phyloP scores from a whole-genome alignment of 164 flowering plant species.

The Litsea cubeba region DNA sequence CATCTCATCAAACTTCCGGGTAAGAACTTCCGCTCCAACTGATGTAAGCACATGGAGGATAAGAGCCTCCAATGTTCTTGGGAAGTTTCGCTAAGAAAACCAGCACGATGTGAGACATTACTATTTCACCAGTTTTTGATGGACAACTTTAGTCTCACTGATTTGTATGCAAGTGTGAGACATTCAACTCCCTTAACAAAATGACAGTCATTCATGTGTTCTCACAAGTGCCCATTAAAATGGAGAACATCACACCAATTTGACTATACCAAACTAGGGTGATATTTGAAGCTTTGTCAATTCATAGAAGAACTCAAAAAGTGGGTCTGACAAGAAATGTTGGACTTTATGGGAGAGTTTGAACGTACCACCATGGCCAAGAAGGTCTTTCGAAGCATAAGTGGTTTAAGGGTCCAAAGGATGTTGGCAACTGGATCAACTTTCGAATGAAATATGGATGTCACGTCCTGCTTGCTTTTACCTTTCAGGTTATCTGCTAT shows the following conservation, averaged over 20 bases:
- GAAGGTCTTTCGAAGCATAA: conserved; percentile 47
- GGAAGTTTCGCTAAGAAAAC: conserved; percentile 68
- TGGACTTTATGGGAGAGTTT: background rate
- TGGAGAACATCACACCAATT: background rate
- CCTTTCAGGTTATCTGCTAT: conserved; percentile 18
- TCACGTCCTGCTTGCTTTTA: conserved; percentile 19
- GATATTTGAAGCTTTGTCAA: too few relatives aligned
- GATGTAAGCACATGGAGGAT: conserved; percentile 86
- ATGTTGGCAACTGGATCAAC: conserved; percentile 76
- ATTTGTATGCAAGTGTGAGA: background rate
- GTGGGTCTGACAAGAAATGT: background rate
- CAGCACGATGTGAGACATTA: background rate
- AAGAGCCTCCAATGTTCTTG: conserved; percentile 86
- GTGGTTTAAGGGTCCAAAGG: conserved; percentile 56
- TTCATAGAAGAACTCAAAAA: too few relatives aligned
- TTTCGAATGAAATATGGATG: conserved; percentile 29
- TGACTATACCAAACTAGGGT: too few relatives aligned
- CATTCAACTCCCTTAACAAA: background rate
- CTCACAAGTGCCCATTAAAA: background rate
- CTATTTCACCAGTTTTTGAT: background rate
- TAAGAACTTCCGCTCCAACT: conserved; percentile 82
- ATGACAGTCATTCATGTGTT: background rate
- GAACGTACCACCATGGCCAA: conserved; percentile 78
- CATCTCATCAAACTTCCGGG: conserved; percentile 88
- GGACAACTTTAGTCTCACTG: background rate